Percentiles rank a stretch among this genome's conserved stretches.
phyloP scores from a whole-genome alignment of 2,329 filamentous ascomycete genomes.

The Aspergillus novoparasiticus region DNA sequence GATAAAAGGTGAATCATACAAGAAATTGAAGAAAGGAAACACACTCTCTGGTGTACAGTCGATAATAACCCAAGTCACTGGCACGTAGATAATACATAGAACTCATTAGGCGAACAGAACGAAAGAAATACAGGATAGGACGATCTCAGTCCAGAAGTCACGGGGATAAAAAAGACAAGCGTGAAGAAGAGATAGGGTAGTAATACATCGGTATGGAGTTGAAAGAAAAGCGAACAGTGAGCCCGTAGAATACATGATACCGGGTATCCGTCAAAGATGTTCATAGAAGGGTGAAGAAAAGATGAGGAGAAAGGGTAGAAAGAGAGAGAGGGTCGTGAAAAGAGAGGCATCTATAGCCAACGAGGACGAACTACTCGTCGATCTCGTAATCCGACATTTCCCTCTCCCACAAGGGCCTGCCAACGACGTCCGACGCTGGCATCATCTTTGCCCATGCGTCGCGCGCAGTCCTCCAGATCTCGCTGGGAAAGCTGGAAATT shows the following conservation, averaged over 20 bases:
- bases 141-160: background rate
- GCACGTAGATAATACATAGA: slow-evolving; percentile 3
- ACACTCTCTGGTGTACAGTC: slow-evolving; percentile 6
- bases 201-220: slow-evolving; percentile 5
- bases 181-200: slow-evolving; percentile 2
- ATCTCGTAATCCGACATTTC: slow-evolving; percentile 45
- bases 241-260: slow-evolving; percentile 11
- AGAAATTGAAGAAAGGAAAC: background rate
- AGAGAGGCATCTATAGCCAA: slow-evolving; percentile 22
- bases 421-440: slow-evolving; percentile 46
- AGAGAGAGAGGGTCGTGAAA: background rate
- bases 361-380: slow-evolving; percentile 29
- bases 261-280: slow-evolving; percentile 4
- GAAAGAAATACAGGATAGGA: background rate
- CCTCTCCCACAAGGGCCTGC: slow-evolving; percentile 45
- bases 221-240: background rate
- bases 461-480: slow-evolving; percentile 51
- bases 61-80: slow-evolving; percentile 2
- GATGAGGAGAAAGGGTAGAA: background rate
- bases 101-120: background rate
- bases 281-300: background rate
- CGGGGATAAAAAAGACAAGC: background rate
- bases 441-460: slow-evolving; percentile 43
- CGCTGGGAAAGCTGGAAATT: slow-evolving; percentile 46
- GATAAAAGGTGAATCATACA: background rate